Percentiles rank a stretch among this genome's conserved stretches.
Conservation (phyloP, 768 basidiomycete species). For the Leccinum ochraceum region DNA sequence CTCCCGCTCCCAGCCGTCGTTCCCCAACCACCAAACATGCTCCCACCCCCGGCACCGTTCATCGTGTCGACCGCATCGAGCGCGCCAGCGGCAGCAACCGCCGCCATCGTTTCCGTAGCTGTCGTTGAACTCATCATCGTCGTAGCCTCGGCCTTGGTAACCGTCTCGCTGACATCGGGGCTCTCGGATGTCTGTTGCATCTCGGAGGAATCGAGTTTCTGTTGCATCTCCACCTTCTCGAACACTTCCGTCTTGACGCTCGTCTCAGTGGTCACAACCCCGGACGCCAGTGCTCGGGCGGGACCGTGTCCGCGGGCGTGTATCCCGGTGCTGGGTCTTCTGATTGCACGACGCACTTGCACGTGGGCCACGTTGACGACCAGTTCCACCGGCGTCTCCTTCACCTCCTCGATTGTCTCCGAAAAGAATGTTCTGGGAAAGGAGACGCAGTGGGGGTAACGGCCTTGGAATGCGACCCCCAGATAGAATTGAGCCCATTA, state of each 20-base stretch:
- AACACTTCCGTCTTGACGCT: neutral
- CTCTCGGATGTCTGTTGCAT: slow-evolving; percentile 11
- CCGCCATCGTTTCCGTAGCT: too few species aligned
- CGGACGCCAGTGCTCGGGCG: slow-evolving; percentile 18
- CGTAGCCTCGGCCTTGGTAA: neutral
- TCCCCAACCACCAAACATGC: neutral
- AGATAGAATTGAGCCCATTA: slow-evolving; percentile 47
- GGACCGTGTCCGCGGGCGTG: slow-evolving; percentile 32
- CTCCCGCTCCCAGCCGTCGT: neutral
- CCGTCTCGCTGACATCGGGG: neutral
- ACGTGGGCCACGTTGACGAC: slow-evolving; percentile 16
- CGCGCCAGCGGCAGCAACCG: neutral
- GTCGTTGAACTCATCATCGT: too few species aligned
- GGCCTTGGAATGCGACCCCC: slow-evolving; percentile 43
- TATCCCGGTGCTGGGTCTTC: slow-evolving; percentile 18
- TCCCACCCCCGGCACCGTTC: neutral
- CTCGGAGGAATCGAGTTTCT: slow-evolving; percentile 9
- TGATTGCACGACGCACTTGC: neutral
- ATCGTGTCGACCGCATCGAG: slow-evolving; percentile 1
- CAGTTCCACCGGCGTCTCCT: slow-evolving; percentile 2
- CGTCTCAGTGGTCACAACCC: neutral
- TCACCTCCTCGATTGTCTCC: too few species aligned
- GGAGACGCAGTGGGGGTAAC: slow-evolving; percentile 34
- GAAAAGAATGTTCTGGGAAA: too few species aligned
- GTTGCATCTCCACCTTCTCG: slow-evolving; percentile 1